Base-by-base conservation (phyloP, 305 asterid genomes). In the Fraxinus ornus region DNA sequence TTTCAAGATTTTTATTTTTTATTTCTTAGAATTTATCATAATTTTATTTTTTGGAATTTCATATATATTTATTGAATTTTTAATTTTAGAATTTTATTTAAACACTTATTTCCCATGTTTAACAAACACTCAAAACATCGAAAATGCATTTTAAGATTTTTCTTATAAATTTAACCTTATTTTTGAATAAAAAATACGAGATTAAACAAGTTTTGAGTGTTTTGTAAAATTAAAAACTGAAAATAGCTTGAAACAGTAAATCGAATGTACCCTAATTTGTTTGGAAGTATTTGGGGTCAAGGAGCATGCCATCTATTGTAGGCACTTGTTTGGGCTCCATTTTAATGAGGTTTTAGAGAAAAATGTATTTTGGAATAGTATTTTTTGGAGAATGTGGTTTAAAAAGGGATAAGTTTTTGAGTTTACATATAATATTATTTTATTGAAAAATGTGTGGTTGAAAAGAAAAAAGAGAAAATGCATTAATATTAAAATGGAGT, bases 221-320 rank as follows among this genome's bases (percentile, higher is more conserved):
- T 49, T 17, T 49, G 60, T 3, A 49, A 15, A 49, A 49, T 49
- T 49, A 6, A 49, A 49, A 47, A 47, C 7, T 47, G 19, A 47
- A 41, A 41, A 41, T 41, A 41, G 49, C 49, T 41, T 41, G 15
- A 41, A 44, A 47, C 10, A 47, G 21, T 17, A 49, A 49, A 49
- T 4, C 19, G 4, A 49, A 15, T 15, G 60, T n/a, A 13, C 60
- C 21, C n/a, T 15, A 68, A 47, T 66, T 77, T 80, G 71, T 62
- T 36, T 24, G 13, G 72, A 12, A 52, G 81, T 24, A 55, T 49
- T 76, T 82, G 39, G 70, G 55, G 76, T 77, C 78, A 47, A 66
- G 62, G 82, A 75, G 78, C 33, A 47, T 72, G 35, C 37, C 2
- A 64, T 64, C n/a, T 33, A 15, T 52, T 19, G 6, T 70, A 70